Percentiles rank a stretch among this genome's conserved stretches.
Evolutionary conservation across 2,329 filamentous ascomycete genomes (phyloP).

Genomic region (Penicillium rolfsii): DNA sequence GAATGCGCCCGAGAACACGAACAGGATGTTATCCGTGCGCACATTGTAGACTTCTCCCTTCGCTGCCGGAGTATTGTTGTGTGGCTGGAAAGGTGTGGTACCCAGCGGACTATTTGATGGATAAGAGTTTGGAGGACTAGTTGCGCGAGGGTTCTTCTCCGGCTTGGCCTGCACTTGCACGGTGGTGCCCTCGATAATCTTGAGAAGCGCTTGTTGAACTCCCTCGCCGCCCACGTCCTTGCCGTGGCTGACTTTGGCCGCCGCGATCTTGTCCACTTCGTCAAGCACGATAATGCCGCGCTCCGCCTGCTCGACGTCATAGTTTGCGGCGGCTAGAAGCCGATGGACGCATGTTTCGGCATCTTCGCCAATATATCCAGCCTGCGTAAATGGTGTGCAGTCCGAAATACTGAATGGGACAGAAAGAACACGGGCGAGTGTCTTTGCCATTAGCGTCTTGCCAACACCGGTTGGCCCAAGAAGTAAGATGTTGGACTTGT

Average conservation of each 20-base stretch:
- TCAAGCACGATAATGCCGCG: slow-evolving; percentile 94
- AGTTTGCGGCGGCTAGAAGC: slow-evolving; percentile 85
- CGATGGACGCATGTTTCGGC: slow-evolving; percentile 95
- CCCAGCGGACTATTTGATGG: slow-evolving; percentile 45
- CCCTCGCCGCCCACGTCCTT: slow-evolving; percentile 96
- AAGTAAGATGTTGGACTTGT: slow-evolving; percentile 92
- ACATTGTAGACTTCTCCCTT: slow-evolving; percentile 71
- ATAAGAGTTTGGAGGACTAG: slow-evolving; percentile 43
- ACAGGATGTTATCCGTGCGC: slow-evolving; percentile 93
- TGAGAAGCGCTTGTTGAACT: slow-evolving; percentile 91
- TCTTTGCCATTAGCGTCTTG: slow-evolving; percentile 92
- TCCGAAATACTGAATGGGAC: slow-evolving; percentile 95
- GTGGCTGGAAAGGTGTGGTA: slow-evolving; percentile 36
- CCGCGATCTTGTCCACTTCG: slow-evolving; percentile 96
- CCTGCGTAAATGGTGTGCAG: slow-evolving; percentile 94
- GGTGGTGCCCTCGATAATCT: slow-evolving; percentile 94
- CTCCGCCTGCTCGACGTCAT: slow-evolving; percentile 81
- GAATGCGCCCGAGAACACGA: slow-evolving; percentile 95
- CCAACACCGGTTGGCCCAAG: slow-evolving; percentile 93
- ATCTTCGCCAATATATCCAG: slow-evolving; percentile 96
- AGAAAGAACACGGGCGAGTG: slow-evolving; percentile 86
- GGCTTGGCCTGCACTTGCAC: slow-evolving; percentile 86
- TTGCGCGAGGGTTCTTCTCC: slow-evolving; percentile 48
- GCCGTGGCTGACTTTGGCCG: slow-evolving; percentile 81
- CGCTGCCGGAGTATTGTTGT: slow-evolving; percentile 36